These are phyloP conservation scores for cucumber (Cucumis sativus) DNA, from an alignment of 306 rosid species.

Conservation along the genomic window Cucumber_9930_V3 NC_026659.2:3601001-3601500, in stretches of 20 bases:
- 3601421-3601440: neutral
- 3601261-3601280: too few species aligned
- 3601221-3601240: neutral
- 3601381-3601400: neutral
- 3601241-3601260: neutral
- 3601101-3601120: neutral
- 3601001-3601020: conserved; percentile 11
- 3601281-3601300: neutral
- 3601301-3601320: neutral
- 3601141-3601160: neutral
- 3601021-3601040: conserved; percentile 19
- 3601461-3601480: too few species aligned
- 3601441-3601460: neutral
- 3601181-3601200: neutral
- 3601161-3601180: neutral
- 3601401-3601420: neutral
- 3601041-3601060: conserved; percentile 25
- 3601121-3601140: neutral
- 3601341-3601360: neutral
- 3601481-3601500: neutral
- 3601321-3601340: neutral
- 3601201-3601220: neutral
- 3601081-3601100: conserved; percentile 41
- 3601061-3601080: conserved; percentile 42
- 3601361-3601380: neutral